Conservation (phyloP, 1,284 basidiomycete genomes). For the Cutaneotrichosporon curvatum region DNA sequence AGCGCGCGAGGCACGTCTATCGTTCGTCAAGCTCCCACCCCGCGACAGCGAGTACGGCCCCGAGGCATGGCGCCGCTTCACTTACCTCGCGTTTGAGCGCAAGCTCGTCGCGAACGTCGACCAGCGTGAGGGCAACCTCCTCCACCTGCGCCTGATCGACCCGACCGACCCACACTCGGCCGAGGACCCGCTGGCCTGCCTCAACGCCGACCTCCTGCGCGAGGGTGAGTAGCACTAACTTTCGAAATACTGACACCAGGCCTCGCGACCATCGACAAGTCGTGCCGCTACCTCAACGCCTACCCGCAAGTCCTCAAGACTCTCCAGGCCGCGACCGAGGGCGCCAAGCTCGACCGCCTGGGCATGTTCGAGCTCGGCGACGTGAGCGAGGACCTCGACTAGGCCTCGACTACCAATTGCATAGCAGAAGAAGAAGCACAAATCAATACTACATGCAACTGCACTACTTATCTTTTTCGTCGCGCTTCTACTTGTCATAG, state of each 20-base stretch:
- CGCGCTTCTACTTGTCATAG: constrained; percentile 51
- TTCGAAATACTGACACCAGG: constrained; percentile 47
- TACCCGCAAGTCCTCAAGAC: constrained; percentile 66
- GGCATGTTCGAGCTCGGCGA: constrained; percentile 71
- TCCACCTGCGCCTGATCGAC: constrained; percentile 83
- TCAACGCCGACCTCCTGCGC: constrained; percentile 71
- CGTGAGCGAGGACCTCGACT: constrained; percentile 19
- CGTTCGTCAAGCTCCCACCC: constrained; percentile 70
- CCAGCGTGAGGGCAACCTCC: constrained; percentile 63
- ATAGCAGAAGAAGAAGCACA: neutral
- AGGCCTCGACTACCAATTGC: neutral
- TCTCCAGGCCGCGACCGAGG: constrained; percentile 55
- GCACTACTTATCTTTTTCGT: too few species aligned
- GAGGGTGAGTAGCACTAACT: constrained; percentile 31
- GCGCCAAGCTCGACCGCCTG: constrained; percentile 65
- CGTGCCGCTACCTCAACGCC: constrained; percentile 61
- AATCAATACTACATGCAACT: neutral
- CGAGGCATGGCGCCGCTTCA: constrained; percentile 80
- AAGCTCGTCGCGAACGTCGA: constrained; percentile 87
- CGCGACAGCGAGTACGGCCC: constrained; percentile 72
- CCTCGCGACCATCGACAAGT: constrained; percentile 70
- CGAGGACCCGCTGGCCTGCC: constrained; percentile 63
- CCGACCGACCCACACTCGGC: constrained; percentile 62
- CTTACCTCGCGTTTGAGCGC: constrained; percentile 71
- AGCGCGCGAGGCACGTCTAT: constrained; percentile 46